Evolutionary conservation across 805 yeast species (phyloP).

Genomic region (Saccharomycopsis fibuligera): DNA sequence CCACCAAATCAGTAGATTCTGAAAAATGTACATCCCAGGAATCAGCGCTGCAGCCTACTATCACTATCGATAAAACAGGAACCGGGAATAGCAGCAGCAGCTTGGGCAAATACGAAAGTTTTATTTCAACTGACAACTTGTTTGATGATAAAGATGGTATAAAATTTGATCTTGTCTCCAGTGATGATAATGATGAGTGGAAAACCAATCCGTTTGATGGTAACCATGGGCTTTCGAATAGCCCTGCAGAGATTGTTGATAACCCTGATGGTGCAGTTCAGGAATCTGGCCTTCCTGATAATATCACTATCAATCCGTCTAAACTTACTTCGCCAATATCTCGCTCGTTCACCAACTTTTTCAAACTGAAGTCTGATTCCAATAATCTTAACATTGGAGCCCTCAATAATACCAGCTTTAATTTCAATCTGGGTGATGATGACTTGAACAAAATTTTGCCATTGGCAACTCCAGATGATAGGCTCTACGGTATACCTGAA

Average conservation of each 20-base stretch:
- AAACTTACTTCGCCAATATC: slow-evolving; percentile 5
- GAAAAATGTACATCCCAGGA: no score
- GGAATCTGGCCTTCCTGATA: neutral
- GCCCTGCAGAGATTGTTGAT: neutral
- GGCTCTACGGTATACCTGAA: no score
- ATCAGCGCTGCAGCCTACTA: no score
- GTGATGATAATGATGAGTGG: slow-evolving; percentile 12
- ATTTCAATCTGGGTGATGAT: slow-evolving; percentile 14
- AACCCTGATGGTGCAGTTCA: neutral
- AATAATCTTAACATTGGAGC: no score
- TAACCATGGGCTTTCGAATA: neutral
- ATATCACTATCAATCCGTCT: slow-evolving; percentile 1
- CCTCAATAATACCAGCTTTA: neutral
- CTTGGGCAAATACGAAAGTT: slow-evolving; percentile 10
- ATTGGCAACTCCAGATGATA: slow-evolving; percentile 1
- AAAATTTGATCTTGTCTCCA: slow-evolving; percentile 3
- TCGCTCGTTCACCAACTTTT: slow-evolving; percentile 8
- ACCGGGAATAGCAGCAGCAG: no score
- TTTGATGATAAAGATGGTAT: neutral
- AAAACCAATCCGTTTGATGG: slow-evolving; percentile 12
- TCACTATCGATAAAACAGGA: no score
- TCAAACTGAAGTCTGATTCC: slow-evolving; percentile 5
- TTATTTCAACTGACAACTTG: slow-evolving; percentile 4
- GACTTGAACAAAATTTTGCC: slow-evolving; percentile 10
- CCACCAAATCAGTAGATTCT: no score